Percentiles rank a stretch among this genome's conserved stretches.
These are phyloP conservation scores for Nakaseomyces sp. DNA, from an alignment of 1,139 yeast genomes.

Conservation along the genomic window DNA sequence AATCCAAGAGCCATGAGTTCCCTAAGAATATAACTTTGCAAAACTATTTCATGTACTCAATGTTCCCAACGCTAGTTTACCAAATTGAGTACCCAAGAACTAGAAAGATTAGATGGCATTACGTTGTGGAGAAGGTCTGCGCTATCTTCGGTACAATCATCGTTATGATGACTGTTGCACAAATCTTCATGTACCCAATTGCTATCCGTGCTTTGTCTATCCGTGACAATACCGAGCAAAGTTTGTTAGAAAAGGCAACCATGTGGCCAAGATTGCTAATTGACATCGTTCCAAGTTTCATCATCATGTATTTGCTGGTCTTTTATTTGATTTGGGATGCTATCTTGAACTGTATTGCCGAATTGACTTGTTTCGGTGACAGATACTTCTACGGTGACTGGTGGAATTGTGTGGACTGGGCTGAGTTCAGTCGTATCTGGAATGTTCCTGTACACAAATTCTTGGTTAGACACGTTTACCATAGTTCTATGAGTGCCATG, in stretches of 20 bases:
- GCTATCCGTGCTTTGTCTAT: constrained; percentile 52
- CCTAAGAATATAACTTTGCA: constrained; percentile 60
- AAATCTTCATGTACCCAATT: constrained; percentile 67
- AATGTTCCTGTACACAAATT: constrained; percentile 92
- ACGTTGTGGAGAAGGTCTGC: constrained; percentile 57
- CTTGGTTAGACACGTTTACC: constrained; percentile 85
- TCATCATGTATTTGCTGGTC: constrained; percentile 61
- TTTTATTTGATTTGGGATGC: constrained; percentile 94
- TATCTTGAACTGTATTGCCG: constrained; percentile 81
- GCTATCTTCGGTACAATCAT: constrained; percentile 84
- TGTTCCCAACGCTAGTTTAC: constrained; percentile 89
- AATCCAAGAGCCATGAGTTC: constrained; percentile 36
- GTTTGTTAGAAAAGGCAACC: constrained; percentile 35
- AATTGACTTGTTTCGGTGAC: constrained; percentile 76
- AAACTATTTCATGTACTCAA: constrained; percentile 67
- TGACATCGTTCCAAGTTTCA: constrained; percentile 74
- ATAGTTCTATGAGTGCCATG: constrained; percentile 74
- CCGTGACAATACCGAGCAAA: constrained; percentile 37
- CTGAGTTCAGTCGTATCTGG: constrained; percentile 90
- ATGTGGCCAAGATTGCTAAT: constrained; percentile 55
- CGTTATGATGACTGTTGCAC: constrained; percentile 76
- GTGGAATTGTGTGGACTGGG: constrained; percentile 97
- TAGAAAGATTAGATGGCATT: constrained; percentile 54
- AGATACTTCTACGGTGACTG: constrained; percentile 90
- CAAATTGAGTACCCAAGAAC: constrained; percentile 77